Conservation (phyloP, 768 basidiomycete genomes). For the Boletus insuetus region DNA sequence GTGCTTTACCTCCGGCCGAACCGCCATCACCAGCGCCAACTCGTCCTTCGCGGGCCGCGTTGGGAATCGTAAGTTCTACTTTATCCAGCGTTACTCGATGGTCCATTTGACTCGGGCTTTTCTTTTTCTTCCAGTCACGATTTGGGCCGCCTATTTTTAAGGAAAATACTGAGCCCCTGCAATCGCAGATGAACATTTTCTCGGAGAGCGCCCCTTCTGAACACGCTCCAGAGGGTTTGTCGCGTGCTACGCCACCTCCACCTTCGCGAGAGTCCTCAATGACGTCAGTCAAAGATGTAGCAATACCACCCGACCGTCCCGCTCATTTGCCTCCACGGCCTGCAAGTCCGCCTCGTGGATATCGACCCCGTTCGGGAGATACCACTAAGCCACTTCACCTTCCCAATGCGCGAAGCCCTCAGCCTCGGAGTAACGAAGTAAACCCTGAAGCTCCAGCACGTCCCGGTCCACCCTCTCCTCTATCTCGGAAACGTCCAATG, state of each 20-base stretch:
- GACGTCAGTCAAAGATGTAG: slow-evolving; percentile 13
- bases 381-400: not conserved
- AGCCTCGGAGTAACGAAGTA: not conserved
- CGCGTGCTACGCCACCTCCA: slow-evolving; percentile 28
- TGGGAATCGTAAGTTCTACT: slow-evolving; percentile 15
- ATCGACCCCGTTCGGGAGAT: slow-evolving; percentile 9
- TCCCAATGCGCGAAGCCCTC: slow-evolving; percentile 1
- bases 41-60: slow-evolving; percentile 16
- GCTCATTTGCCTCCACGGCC: slow-evolving; percentile 25
- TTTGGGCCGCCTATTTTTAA: slow-evolving; percentile 31
- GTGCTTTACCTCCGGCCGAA: slow-evolving; percentile 12
- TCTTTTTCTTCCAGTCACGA: slow-evolving; percentile 23
- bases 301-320: slow-evolving; percentile 3
- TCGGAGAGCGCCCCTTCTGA: slow-evolving; percentile 17
- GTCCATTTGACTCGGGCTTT: not conserved
- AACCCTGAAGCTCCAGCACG: slow-evolving; percentile 1
- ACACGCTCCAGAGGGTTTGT: slow-evolving; percentile 12
- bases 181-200: slow-evolving; percentile 6
- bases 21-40: not conserved
- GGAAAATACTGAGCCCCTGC: slow-evolving; percentile 12
- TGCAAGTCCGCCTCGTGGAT: slow-evolving; percentile 15
- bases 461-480: slow-evolving; percentile 6
- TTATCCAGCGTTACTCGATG: not conserved
- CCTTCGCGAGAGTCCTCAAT: slow-evolving; percentile 31
- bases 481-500: slow-evolving; percentile 4